These are phyloP conservation scores for Pleurotus ostreatus DNA, from an alignment of 768 basidiomycete species.

Conservation along the genomic window DNA sequence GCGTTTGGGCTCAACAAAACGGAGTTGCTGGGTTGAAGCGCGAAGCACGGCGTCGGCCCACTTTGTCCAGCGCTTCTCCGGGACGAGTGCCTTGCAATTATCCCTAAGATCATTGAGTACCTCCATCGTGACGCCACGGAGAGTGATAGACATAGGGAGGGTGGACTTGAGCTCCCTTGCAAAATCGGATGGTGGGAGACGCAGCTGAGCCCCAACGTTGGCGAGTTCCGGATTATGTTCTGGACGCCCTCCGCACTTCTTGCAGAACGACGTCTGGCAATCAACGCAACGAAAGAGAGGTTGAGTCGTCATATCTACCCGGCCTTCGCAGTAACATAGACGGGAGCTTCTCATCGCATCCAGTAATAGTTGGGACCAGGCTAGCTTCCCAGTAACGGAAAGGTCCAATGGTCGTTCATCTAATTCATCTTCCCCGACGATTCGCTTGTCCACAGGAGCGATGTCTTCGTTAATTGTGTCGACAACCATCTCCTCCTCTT, in stretches of 20 bases:
- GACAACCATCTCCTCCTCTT: constrained; percentile 44
- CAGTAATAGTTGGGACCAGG: constrained; percentile 53
- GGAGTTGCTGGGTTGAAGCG: constrained; percentile 59
- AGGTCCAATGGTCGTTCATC: constrained; percentile 64
- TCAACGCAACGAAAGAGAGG: constrained; percentile 67
- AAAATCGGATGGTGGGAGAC: constrained; percentile 72
- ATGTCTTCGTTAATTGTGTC: constrained; percentile 24
- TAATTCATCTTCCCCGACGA: constrained; percentile 73
- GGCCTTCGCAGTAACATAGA: constrained; percentile 90
- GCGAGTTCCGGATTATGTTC: constrained; percentile 72
- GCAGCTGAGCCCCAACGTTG: constrained; percentile 45
- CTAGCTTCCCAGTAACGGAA: constrained; percentile 41
- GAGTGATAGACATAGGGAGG: constrained; percentile 81
- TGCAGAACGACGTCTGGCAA: constrained; percentile 78
- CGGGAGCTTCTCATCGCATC: constrained; percentile 70
- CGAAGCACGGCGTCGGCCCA: constrained; percentile 70
- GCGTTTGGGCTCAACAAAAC: constrained; percentile 82
- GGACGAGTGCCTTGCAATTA: constrained; percentile 35
- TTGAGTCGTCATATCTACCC: constrained; percentile 67
- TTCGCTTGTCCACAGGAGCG: constrained; percentile 36
- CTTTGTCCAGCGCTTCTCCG: constrained; percentile 54
- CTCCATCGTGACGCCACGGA: constrained; percentile 45
- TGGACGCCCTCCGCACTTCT: constrained; percentile 85
- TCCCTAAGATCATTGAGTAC: constrained; percentile 50
- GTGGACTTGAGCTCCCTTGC: constrained; percentile 72